Percentiles rank a stretch among this genome's conserved stretches.
These are phyloP conservation scores for Epichloe bromicola DNA, from an alignment of 2,329 filamentous ascomycete genomes.

Conservation along the genomic window DNA sequence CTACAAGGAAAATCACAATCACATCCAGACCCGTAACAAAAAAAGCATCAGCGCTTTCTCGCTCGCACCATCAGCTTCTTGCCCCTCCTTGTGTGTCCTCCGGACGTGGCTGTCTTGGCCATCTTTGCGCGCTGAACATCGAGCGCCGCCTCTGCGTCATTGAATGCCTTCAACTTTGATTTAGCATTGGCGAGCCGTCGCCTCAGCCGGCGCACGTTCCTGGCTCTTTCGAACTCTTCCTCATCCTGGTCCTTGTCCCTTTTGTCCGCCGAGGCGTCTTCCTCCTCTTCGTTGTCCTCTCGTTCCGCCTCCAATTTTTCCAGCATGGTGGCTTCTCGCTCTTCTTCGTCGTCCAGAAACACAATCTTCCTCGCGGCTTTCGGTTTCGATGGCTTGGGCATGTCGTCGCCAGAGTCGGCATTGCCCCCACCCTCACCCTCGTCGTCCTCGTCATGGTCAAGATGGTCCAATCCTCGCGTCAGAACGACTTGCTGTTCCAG, in stretches of 20 bases:
- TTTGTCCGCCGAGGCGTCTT: constrained; percentile 3
- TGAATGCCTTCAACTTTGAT: constrained; percentile 40
- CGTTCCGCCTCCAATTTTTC: constrained; percentile 19
- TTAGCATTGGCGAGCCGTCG: constrained; percentile 36
- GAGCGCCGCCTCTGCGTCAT: constrained; percentile 42
- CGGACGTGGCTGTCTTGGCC: constrained; percentile 50
- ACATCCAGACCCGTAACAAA: not conserved
- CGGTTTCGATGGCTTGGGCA: constrained; percentile 15
- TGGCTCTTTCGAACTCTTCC: constrained; percentile 26
- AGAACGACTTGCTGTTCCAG: constrained; percentile 42
- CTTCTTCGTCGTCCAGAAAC: constrained; percentile 31
- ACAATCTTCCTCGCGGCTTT: constrained; percentile 35
- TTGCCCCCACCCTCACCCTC: constrained; percentile 17
- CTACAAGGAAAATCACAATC: not conserved
- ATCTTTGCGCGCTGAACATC: constrained; percentile 48
- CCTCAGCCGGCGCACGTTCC: constrained; percentile 31
- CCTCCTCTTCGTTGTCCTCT: constrained; percentile 12
- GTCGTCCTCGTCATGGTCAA: constrained; percentile 22
- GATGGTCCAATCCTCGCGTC: constrained; percentile 22
- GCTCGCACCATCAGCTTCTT: constrained; percentile 50
- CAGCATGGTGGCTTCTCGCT: constrained; percentile 19
- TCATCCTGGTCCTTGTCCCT: constrained; percentile 16
- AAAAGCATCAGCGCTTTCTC: constrained; percentile 39
- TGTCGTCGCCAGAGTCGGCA: constrained; percentile 19
- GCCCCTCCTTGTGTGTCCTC: constrained; percentile 44